phyloP scores from a whole-genome alignment of 1,284 basidiomycete species.

The Fomitiporia mediterranea region DNA sequence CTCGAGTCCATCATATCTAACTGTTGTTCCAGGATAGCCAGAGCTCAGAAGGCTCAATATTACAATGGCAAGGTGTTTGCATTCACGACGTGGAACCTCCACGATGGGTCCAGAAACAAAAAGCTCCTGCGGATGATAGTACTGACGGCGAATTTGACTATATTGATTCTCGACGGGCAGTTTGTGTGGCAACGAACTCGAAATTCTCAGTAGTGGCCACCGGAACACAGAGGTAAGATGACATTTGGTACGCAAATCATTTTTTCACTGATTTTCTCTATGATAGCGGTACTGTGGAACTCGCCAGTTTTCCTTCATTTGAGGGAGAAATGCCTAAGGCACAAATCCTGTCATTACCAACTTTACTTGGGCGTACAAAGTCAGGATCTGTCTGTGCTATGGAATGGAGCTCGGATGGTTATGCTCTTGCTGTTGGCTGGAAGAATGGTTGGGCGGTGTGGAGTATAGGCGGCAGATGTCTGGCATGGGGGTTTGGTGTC shows the following conservation, averaged over 20 bases:
- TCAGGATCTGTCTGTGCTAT: slow-evolving; percentile 75
- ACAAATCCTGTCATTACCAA: slow-evolving; percentile 51
- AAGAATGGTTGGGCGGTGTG: slow-evolving; percentile 86
- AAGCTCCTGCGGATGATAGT: slow-evolving; percentile 45
- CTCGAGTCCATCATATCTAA: background rate
- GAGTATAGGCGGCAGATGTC: slow-evolving; percentile 85
- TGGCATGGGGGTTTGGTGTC: slow-evolving; percentile 70
- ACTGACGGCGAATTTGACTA: slow-evolving; percentile 38
- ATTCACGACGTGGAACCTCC: slow-evolving; percentile 65
- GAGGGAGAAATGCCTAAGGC: slow-evolving; percentile 49
- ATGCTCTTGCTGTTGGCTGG: slow-evolving; percentile 96
- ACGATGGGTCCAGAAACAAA: slow-evolving; percentile 70
- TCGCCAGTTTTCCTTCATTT: slow-evolving; percentile 60
- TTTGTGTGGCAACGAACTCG: slow-evolving; percentile 68
- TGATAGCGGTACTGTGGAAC: slow-evolving; percentile 55
- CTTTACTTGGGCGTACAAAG: slow-evolving; percentile 46
- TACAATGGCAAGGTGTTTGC: slow-evolving; percentile 61
- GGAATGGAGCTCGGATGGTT: slow-evolving; percentile 94
- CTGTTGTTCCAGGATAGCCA: slow-evolving; percentile 10
- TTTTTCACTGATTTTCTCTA: slow-evolving; percentile 10
- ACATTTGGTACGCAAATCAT: slow-evolving; percentile 4
- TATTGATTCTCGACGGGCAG: slow-evolving; percentile 60
- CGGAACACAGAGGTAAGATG: slow-evolving; percentile 63
- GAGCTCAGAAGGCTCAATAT: slow-evolving; percentile 25
- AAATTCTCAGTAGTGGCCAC: slow-evolving; percentile 84